These are phyloP conservation scores for Shiraia bambusicola DNA, from an alignment of 2,329 filamentous ascomycete species.

Conservation along the genomic window DNA sequence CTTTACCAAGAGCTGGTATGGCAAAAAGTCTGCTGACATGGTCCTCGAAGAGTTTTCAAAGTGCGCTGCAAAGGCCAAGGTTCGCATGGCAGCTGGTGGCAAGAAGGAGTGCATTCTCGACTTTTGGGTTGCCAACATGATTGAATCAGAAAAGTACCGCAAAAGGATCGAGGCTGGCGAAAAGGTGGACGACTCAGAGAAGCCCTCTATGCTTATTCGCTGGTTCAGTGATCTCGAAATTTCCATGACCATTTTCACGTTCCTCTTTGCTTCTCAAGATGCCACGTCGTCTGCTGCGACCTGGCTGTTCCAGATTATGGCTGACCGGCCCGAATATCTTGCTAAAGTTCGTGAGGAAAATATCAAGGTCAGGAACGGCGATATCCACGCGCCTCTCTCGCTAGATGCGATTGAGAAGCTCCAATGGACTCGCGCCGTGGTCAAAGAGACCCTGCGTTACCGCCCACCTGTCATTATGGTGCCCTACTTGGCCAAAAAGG, in stretches of 20 bases:
- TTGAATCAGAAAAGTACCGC: conserved; percentile 79
- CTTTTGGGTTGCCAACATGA: conserved; percentile 79
- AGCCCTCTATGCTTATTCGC: conserved; percentile 79
- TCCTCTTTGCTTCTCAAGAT: conserved; percentile 96
- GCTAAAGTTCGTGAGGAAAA: conserved; percentile 93
- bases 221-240: conserved; percentile 91
- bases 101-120: conserved; percentile 92
- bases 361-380: conserved; percentile 70
- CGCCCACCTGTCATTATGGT: conserved; percentile 97
- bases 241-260: conserved; percentile 89
- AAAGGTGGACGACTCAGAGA: conserved; percentile 61
- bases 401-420: conserved; percentile 88
- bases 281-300: conserved; percentile 91
- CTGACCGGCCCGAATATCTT: conserved; percentile 88
- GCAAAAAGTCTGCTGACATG: conserved; percentile 93
- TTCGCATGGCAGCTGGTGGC: conserved; percentile 85
- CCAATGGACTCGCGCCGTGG: conserved; percentile 86
- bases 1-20: conserved; percentile 95
- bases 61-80: conserved; percentile 91
- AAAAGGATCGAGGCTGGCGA: conserved; percentile 74
- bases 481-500: conserved; percentile 90
- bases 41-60: conserved; percentile 85
- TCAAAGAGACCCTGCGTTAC: conserved; percentile 71
- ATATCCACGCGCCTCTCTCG: conserved; percentile 68
- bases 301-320: conserved; percentile 93